Conservation (phyloP, 768 basidiomycete species). For the Lactarius tabidus region DNA sequence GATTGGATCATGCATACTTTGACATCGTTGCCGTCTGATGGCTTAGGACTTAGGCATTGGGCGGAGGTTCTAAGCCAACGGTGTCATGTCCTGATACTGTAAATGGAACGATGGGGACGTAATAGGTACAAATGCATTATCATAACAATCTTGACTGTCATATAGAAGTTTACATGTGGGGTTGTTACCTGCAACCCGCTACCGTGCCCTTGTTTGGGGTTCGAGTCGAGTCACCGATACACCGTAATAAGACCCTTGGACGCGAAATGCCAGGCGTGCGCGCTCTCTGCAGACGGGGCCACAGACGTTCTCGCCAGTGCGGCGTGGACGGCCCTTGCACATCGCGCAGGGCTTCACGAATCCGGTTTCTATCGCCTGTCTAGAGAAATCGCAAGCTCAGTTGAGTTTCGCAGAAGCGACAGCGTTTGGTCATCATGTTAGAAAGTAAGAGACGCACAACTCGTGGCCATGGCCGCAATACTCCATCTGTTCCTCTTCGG, state of each 20-base stretch:
- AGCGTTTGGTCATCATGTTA: not conserved
- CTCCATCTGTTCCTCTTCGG: slow-evolving; percentile 19
- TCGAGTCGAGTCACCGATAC: slow-evolving; percentile 2
- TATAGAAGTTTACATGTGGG: not conserved
- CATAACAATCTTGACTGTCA: not conserved
- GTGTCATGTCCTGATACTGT: not conserved
- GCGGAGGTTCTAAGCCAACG: not conserved
- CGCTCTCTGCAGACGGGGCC: slow-evolving; percentile 4
- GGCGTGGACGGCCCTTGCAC: slow-evolving; percentile 14
- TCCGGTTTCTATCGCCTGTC: slow-evolving; percentile 13
- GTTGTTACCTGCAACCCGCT: not conserved
- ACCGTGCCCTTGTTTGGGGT: not conserved
- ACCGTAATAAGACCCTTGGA: slow-evolving; percentile 9
- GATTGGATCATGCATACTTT: not conserved
- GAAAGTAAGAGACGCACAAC: slow-evolving; percentile 14
- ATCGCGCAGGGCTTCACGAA: slow-evolving; percentile 10
- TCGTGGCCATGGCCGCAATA: slow-evolving; percentile 19
- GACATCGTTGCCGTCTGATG: not conserved
- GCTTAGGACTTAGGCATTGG: not conserved
- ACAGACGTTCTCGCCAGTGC: slow-evolving; percentile 10
- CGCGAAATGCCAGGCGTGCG: not conserved
- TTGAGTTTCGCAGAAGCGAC: too few relatives aligned
- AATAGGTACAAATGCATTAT: not conserved
- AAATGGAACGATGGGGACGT: not conserved
- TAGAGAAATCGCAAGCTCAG: not conserved